A percentile compares a stretch with the other conserved stretches of the same genome.
phyloP scores from a whole-genome alignment of 805 yeast genomes.

The Metschnikowia lachancei region DNA sequence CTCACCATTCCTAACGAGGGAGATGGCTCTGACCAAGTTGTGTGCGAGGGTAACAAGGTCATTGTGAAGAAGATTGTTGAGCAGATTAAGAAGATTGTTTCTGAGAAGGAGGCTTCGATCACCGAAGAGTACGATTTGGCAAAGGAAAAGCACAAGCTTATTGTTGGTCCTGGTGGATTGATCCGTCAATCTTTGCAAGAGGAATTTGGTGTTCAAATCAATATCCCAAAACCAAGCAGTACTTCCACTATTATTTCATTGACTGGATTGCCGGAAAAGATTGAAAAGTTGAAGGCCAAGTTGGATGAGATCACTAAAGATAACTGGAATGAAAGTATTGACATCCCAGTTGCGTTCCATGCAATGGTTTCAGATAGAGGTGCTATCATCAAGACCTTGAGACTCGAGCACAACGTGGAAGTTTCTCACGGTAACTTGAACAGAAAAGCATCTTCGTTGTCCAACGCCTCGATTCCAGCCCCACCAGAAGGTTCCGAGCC shows the following conservation, averaged over 20 bases:
- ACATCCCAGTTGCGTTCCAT: slow-evolving; percentile 57
- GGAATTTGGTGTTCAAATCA: slow-evolving; percentile 60
- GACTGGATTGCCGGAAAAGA: slow-evolving; percentile 63
- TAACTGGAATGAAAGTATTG: slow-evolving; percentile 50
- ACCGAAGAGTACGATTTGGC: slow-evolving; percentile 57
- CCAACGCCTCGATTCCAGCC: slow-evolving; percentile 40
- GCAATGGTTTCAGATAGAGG: slow-evolving; percentile 67
- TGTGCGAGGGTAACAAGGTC: slow-evolving; percentile 69
- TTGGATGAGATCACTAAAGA: slow-evolving; percentile 61
- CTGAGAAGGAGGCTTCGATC: slow-evolving; percentile 58
- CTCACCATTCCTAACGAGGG: slow-evolving; percentile 69
- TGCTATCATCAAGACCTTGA: slow-evolving; percentile 53
- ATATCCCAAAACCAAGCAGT: slow-evolving; percentile 61
- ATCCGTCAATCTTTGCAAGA: slow-evolving; percentile 69
- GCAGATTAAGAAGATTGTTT: slow-evolving; percentile 61
- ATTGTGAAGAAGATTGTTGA: slow-evolving; percentile 68
- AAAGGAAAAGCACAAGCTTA: slow-evolving; percentile 66
- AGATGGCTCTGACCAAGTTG: slow-evolving; percentile 56
- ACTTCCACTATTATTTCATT: slow-evolving; percentile 52
- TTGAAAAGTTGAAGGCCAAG: slow-evolving; percentile 61
- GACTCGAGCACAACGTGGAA: slow-evolving; percentile 51
- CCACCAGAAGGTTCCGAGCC: slow-evolving; percentile 51
- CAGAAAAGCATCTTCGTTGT: slow-evolving; percentile 50
- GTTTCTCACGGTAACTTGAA: slow-evolving; percentile 56
- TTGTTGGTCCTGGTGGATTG: slow-evolving; percentile 81